phyloP scores from a whole-genome alignment of 805 yeast species.

The Komagataella mondaviorum region DNA sequence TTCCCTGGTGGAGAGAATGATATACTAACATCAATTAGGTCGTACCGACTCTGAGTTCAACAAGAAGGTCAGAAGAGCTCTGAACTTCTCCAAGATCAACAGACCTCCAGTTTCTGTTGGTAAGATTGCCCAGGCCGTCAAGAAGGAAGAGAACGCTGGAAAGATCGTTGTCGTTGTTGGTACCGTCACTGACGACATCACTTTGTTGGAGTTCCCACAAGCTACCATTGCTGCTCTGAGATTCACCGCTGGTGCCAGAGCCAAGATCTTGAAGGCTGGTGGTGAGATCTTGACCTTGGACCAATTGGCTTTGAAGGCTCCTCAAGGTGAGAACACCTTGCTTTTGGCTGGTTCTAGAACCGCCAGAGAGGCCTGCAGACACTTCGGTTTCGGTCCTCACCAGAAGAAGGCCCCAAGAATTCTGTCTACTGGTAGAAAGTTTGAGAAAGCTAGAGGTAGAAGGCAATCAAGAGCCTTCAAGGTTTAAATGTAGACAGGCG shows the following conservation, averaged over 20 bases:
- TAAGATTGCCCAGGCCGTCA: constrained; percentile 75
- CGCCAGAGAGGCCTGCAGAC: constrained; percentile 99
- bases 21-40: constrained; percentile 29
- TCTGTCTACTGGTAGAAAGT: constrained; percentile 95
- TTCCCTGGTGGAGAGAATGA: neutral
- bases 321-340: constrained; percentile 98
- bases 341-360: constrained; percentile 98
- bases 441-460: constrained; percentile 99
- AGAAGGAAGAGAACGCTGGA: constrained; percentile 70
- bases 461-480: constrained; percentile 99
- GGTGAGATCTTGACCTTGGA: constrained; percentile 99
- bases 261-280: constrained; percentile 94
- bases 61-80: constrained; percentile 88
- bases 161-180: constrained; percentile 98
- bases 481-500: constrained; percentile 49
- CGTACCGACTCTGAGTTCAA: constrained; percentile 99
- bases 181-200: constrained; percentile 97
- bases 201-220: constrained; percentile 91
- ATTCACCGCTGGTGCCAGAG: constrained; percentile 98
- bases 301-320: constrained; percentile 98
- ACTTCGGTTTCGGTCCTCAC: constrained; percentile 99
- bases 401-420: constrained; percentile 99
- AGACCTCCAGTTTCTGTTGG: constrained; percentile 98
- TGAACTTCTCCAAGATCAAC: constrained; percentile 97
- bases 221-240: constrained; percentile 97